A percentile compares a stretch with the other conserved stretches of the same genome.
Evolutionary conservation across 768 basidiomycete genomes (phyloP).

Genomic region (Kwoniella dejecticola): DNA sequence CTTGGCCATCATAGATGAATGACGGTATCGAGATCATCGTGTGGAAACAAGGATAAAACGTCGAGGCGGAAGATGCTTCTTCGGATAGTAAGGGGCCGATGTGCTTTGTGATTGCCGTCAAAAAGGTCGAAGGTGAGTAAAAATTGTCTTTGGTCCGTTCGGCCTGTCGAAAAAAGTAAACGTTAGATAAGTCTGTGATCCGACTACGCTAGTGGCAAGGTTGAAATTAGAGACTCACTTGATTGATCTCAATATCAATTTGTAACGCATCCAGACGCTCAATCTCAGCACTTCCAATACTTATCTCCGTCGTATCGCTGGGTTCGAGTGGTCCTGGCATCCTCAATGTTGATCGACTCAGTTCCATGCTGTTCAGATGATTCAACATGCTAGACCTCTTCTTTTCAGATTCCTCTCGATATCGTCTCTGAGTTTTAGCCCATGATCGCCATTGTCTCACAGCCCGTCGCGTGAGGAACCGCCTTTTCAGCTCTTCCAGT

Average conservation of each 20-base stretch:
- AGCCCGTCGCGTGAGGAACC: conserved; percentile 12
- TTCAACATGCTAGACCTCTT: conserved; percentile 23
- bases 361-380: conserved; percentile 34
- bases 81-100: conserved; percentile 26
- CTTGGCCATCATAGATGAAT: conserved; percentile 18
- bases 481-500: conserved; percentile 20
- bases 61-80: neutral
- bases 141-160: conserved; percentile 37
- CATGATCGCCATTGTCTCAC: conserved; percentile 27
- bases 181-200: neutral
- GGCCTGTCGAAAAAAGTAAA: conserved; percentile 25
- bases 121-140: conserved; percentile 42
- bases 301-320: conserved; percentile 50
- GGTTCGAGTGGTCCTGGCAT: conserved; percentile 37
- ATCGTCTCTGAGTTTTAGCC: conserved; percentile 25
- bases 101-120: conserved; percentile 35
- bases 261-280: conserved; percentile 37
- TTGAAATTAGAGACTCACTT: conserved; percentile 20
- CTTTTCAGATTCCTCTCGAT: conserved; percentile 23
- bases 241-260: conserved; percentile 34
- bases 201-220: neutral
- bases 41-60: conserved; percentile 1
- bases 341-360: conserved; percentile 8
- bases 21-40: conserved; percentile 20
- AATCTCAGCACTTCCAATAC: neutral